Evolutionary conservation across 192 early-diverging fungal species (phyloP), one percentile per base, ranked within the genome.

Genomic region (Coemansia nantahalensis): DNA sequence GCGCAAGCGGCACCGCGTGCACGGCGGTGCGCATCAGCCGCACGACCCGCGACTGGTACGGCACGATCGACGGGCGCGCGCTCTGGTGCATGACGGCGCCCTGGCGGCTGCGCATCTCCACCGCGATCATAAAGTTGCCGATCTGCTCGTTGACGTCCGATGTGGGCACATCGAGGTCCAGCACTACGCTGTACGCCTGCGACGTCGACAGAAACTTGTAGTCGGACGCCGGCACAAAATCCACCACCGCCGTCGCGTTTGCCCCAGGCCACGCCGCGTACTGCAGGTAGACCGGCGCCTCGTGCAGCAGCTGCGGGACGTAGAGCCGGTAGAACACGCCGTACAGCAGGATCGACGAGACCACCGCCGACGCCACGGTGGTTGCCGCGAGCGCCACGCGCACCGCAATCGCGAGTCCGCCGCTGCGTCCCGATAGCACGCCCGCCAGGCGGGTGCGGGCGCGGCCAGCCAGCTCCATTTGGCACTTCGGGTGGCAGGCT

Each of bases 51-150:
- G 77, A 77, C 33, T 45, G 48, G 43, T 74, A 73, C 11, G 51
- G 60, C 39, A 73, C 24, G 5, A 78, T 63, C 22, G 77, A 80
- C n/a, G 85, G 75, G 4, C 85, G 78, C 8, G 54, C 54, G 42
- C 69, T 44, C 19, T 38, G 19, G 17, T 68, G 55, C 8, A 77
- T 54, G 0, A 58, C 59, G 32, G 45, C 31, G 45, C 73, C 80
- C 3, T 38, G 43, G 14, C 65, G 40, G 23, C 61, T 56, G n/a
- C 54, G 58, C 28, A 89, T 56, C 21, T 82, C 77, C 34, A 87
- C 22, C 14, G 52, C 39, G 16, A 89, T 77, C 87, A 89, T 89
- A 55, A 89, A 86, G 65, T 81, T 84, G 47, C 79, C 83, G 26
- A 83, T 49, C 15, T 67, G 44, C 18, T 75, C 66, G 72, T 89